Conservation (phyloP, 345 rosid genomes). For the Physaria fendleri region DNA sequence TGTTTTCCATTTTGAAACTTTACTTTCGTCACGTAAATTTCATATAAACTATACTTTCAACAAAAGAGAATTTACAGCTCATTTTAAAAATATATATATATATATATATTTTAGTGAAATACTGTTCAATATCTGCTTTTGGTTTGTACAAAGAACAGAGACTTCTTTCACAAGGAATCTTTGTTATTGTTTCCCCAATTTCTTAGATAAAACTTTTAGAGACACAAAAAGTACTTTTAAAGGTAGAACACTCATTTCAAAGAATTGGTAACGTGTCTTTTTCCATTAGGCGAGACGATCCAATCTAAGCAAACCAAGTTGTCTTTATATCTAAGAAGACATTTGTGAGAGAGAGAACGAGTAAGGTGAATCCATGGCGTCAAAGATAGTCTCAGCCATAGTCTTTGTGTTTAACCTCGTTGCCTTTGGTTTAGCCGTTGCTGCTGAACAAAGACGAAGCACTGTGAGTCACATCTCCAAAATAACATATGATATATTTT, state of each 20-base stretch:
- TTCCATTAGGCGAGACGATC: conserved; percentile 28
- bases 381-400: conserved; percentile 53
- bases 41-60: neutral
- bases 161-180: conserved; percentile 8
- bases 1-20: conserved; percentile 21
- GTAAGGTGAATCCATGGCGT: conserved; percentile 55
- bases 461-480: conserved; percentile 48
- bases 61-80: neutral
- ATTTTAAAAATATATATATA: neutral
- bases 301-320: conserved; percentile 22
- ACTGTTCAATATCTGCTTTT: neutral
- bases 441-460: conserved; percentile 98
- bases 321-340: conserved; percentile 17
- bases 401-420: conserved; percentile 71
- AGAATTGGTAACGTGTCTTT: conserved; percentile 36
- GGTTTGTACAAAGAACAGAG: neutral
- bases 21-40: neutral
- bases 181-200: neutral
- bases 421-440: conserved; percentile 92
- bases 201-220: neutral
- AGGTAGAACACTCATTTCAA: conserved; percentile 36
- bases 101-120: neutral
- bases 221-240: neutral
- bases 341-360: conserved; percentile 5
- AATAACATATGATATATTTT: neutral